Conservation (phyloP, 2,329 filamentous ascomycete species). For the Graphilbum fragrans region DNA sequence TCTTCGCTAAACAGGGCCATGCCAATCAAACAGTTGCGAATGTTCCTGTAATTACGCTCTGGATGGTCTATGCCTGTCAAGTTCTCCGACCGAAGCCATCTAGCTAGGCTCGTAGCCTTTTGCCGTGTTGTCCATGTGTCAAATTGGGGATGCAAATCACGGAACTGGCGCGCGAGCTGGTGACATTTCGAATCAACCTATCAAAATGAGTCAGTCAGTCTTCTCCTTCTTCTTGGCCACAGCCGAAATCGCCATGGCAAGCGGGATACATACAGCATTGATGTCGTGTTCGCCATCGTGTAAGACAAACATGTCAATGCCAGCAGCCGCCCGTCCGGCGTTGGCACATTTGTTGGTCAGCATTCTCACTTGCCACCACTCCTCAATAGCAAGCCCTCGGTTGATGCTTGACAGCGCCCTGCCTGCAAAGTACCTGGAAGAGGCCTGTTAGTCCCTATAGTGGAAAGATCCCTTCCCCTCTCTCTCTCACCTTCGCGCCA, state of each 20-base stretch:
- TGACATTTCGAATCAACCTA: background rate
- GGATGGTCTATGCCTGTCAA: conserved; percentile 59
- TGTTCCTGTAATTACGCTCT: conserved; percentile 57
- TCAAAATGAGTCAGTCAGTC: background rate
- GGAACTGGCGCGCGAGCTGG: conserved; percentile 45
- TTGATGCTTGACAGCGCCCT: conserved; percentile 69
- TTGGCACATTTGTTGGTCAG: conserved; percentile 16
- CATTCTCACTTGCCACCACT: conserved; percentile 53
- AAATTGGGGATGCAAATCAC: conserved; percentile 37
- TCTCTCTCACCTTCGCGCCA: conserved; percentile 52
- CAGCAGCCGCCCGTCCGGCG: conserved; percentile 64
- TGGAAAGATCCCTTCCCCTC: background rate
- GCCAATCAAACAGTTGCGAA: conserved; percentile 82
- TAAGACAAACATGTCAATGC: conserved; percentile 83
- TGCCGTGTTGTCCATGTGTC: conserved; percentile 45
- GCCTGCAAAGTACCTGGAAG: conserved; percentile 69
- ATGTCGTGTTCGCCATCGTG: conserved; percentile 62
- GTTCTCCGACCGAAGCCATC: conserved; percentile 55
- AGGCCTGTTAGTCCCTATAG: conserved; percentile 9
- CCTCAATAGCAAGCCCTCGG: conserved; percentile 62
- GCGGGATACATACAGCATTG: conserved; percentile 29
- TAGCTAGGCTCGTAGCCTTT: conserved; percentile 55
- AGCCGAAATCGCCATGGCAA: too few relatives aligned
- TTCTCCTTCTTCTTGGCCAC: too few relatives aligned
- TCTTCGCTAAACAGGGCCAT: conserved; percentile 59